Percentiles rank a stretch among this genome's conserved stretches.
These are phyloP conservation scores for Paramecium octaurelia DNA, from an alignment of 73 alveolate species.

Conservation along the genomic window DNA sequence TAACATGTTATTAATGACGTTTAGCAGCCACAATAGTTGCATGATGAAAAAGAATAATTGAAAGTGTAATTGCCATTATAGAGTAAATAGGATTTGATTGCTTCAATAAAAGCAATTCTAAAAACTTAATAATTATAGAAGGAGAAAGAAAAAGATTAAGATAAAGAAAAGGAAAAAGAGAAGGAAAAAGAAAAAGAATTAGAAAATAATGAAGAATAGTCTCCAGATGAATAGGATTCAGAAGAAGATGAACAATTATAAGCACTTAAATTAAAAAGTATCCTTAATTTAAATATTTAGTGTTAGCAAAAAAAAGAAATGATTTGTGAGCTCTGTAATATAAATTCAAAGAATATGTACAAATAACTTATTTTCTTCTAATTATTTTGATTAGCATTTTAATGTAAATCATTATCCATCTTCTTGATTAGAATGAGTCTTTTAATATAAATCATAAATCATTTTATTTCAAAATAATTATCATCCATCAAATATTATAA, in stretches of 20 bases:
- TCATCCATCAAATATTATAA: background rate
- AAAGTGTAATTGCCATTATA: background rate
- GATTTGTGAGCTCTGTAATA: background rate
- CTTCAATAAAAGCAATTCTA: background rate
- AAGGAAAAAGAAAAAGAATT: background rate
- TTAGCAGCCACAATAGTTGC: background rate
- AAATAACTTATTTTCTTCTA: background rate
- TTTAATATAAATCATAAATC: too few relatives aligned
- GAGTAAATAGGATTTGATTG: slow-evolving; percentile 16
- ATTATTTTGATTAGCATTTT: background rate
- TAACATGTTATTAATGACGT: background rate
- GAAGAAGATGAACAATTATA: slow-evolving; percentile 2
- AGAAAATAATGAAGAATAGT: background rate
- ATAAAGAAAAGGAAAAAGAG: background rate
- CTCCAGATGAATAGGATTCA: background rate
- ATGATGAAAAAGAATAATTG: background rate
- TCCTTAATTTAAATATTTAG: background rate
- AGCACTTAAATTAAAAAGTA: slow-evolving; percentile 8
- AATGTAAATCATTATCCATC: background rate
- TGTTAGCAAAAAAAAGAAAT: background rate
- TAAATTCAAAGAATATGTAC: background rate
- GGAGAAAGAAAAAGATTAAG: background rate
- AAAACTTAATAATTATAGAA: slow-evolving; percentile 28
- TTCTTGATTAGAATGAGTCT: background rate
- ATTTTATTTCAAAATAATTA: background rate